These are phyloP conservation scores for Spathaspora passalidarum DNA, from an alignment of 805 yeast species.

Conservation along the genomic window DNA sequence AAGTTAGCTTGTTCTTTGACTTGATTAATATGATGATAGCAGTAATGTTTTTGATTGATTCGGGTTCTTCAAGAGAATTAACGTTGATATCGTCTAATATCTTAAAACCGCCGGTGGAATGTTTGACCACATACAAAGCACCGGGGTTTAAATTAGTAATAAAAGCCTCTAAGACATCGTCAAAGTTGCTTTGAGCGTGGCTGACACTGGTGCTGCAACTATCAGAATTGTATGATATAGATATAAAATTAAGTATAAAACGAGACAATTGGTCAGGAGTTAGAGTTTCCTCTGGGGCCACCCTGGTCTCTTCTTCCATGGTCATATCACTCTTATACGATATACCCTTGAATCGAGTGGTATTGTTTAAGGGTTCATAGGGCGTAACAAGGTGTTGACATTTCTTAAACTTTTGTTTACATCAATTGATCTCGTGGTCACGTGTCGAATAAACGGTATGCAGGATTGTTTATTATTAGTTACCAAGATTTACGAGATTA, in stretches of 20 bases:
- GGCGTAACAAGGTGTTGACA: too few species aligned
- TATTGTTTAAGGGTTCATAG: too few species aligned
- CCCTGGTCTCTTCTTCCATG: background rate
- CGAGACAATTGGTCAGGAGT: constrained; percentile 1
- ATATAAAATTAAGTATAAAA: constrained; percentile 1
- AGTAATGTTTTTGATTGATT: background rate
- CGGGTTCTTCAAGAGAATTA: constrained; percentile 4
- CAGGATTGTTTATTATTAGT: too few species aligned
- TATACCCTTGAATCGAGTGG: too few species aligned
- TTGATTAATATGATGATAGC: constrained; percentile 42
- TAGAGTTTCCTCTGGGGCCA: background rate
- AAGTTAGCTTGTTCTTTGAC: constrained; percentile 29
- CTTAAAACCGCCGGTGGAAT: constrained; percentile 9
- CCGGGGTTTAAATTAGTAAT: constrained; percentile 18
- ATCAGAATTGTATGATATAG: background rate
- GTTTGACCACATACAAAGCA: constrained; percentile 17
- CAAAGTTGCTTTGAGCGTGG: background rate
- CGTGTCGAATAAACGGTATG: too few species aligned
- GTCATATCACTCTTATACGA: background rate
- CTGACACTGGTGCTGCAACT: background rate
- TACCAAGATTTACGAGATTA: too few species aligned
- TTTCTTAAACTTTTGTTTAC: too few species aligned
- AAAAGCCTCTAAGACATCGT: constrained; percentile 12
- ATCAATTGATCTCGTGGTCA: too few species aligned
- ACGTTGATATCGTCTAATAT: constrained; percentile 9